These are phyloP conservation scores for Skeletonema potamos DNA, from an alignment of 108 stramenopile genomes.

Conservation along the genomic window DNA sequence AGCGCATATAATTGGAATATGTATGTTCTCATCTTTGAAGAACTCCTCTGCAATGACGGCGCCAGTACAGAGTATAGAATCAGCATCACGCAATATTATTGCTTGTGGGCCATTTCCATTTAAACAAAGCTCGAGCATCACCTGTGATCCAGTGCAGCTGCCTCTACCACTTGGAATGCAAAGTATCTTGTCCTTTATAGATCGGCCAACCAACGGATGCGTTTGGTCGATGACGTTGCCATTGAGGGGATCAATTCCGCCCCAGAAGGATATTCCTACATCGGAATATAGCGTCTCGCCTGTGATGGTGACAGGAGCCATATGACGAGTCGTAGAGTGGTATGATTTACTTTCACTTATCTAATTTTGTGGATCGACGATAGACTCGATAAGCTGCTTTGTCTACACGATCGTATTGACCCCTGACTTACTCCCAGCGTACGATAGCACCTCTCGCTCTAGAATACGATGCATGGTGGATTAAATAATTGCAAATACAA, in stretches of 20 bases:
- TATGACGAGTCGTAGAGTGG: too few relatives aligned
- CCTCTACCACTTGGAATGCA: conserved; percentile 79
- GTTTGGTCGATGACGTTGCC: conserved; percentile 65
- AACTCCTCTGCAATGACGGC: conserved; percentile 71
- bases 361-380: too few relatives aligned
- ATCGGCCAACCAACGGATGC: conserved; percentile 62
- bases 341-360: too few relatives aligned
- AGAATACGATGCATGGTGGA: too few relatives aligned
- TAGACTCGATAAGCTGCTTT: too few relatives aligned
- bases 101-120: conserved; percentile 62
- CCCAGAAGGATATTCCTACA: conserved; percentile 76
- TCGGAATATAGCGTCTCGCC: conserved; percentile 18
- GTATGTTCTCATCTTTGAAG: conserved; percentile 41
- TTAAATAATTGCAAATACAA: too few relatives aligned
- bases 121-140: conserved; percentile 74
- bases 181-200: conserved; percentile 50
- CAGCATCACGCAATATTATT: conserved; percentile 62
- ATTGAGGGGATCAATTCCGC: conserved; percentile 73
- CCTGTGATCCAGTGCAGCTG: conserved; percentile 82
- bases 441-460: too few relatives aligned
- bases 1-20: conserved; percentile 27
- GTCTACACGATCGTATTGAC: too few relatives aligned
- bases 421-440: too few relatives aligned
- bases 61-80: conserved; percentile 69
- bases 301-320: not conserved